A percentile compares a stretch with the other conserved stretches of the same genome.
These are phyloP conservation scores for Neobulgaria alba DNA, from an alignment of 2,329 filamentous ascomycete genomes.

Conservation along the genomic window DNA sequence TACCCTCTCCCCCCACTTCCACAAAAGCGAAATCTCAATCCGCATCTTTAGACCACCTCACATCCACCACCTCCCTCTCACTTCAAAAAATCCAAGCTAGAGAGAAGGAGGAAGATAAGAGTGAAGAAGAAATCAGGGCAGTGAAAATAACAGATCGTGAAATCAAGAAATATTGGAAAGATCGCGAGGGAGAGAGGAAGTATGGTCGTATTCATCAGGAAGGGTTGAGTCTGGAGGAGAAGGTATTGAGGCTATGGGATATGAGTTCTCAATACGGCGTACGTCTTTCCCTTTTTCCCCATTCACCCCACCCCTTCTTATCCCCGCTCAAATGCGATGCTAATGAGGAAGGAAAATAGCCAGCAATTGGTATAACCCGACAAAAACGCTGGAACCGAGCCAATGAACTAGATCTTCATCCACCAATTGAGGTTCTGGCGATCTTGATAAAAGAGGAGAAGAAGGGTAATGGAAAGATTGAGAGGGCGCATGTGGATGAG, in stretches of 20 bases:
- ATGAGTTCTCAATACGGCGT: slow-evolving; percentile 87
- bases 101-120: slow-evolving; percentile 37
- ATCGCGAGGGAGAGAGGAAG: slow-evolving; percentile 59
- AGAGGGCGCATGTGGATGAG: slow-evolving; percentile 69
- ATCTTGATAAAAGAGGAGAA: slow-evolving; percentile 68
- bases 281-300: slow-evolving; percentile 36
- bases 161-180: slow-evolving; percentile 70
- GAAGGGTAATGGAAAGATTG: slow-evolving; percentile 41
- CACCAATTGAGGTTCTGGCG: slow-evolving; percentile 83
- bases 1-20: background rate
- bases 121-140: slow-evolving; percentile 49
- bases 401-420: slow-evolving; percentile 70
- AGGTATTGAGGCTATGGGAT: slow-evolving; percentile 86
- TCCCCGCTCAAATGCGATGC: background rate
- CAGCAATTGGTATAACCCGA: slow-evolving; percentile 77
- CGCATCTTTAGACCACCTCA: slow-evolving; percentile 12
- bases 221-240: slow-evolving; percentile 65
- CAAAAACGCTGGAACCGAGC: slow-evolving; percentile 84
- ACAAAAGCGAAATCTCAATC: background rate
- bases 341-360: slow-evolving; percentile 40
- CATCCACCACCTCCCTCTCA: slow-evolving; percentile 16
- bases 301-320: background rate
- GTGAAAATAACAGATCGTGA: slow-evolving; percentile 57
- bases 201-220: slow-evolving; percentile 71
- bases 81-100: slow-evolving; percentile 5